A percentile compares a stretch with the other conserved stretches of the same genome.
phyloP scores from a whole-genome alignment of 495 filamentous ascomycete genomes.

The Aspergillus panamensis region DNA sequence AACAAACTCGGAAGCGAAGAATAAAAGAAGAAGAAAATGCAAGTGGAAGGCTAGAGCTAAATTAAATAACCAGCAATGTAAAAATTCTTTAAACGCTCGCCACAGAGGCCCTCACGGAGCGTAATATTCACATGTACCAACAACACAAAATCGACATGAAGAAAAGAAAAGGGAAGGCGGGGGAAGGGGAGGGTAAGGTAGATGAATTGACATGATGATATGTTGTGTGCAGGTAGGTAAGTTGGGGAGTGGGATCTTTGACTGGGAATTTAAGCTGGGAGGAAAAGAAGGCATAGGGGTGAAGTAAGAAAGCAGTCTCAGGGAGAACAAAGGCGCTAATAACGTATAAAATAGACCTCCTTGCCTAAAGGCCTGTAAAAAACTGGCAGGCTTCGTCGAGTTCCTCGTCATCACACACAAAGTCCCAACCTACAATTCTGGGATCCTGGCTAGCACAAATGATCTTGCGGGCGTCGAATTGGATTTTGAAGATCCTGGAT shows the following conservation, averaged over 20 bases:
- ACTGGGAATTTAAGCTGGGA: neutral
- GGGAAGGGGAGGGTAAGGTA: neutral
- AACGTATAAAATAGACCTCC: neutral
- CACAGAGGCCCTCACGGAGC: neutral
- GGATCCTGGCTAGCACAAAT: constrained; percentile 90
- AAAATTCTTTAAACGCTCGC: neutral
- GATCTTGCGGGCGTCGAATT: constrained; percentile 92
- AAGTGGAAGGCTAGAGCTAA: neutral
- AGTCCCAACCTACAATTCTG: constrained; percentile 96
- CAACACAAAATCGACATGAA: neutral
- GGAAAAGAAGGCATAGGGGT: neutral
- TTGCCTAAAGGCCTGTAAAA: constrained; percentile 49
- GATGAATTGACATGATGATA: neutral
- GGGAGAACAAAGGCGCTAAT: neutral
- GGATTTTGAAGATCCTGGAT: constrained; percentile 90
- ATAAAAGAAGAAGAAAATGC: neutral
- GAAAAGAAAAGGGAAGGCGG: neutral
- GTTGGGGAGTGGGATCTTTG: neutral
- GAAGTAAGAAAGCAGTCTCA: neutral
- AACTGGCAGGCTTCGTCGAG: constrained; percentile 79
- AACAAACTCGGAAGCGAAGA: neutral
- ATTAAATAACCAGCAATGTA: neutral
- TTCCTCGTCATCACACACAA: constrained; percentile 82
- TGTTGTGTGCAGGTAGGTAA: neutral
- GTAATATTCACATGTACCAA: neutral